Evolutionary conservation across 2,329 filamentous ascomycete species (phyloP).

Genomic region (Gaeumannomyces tritici): DNA sequence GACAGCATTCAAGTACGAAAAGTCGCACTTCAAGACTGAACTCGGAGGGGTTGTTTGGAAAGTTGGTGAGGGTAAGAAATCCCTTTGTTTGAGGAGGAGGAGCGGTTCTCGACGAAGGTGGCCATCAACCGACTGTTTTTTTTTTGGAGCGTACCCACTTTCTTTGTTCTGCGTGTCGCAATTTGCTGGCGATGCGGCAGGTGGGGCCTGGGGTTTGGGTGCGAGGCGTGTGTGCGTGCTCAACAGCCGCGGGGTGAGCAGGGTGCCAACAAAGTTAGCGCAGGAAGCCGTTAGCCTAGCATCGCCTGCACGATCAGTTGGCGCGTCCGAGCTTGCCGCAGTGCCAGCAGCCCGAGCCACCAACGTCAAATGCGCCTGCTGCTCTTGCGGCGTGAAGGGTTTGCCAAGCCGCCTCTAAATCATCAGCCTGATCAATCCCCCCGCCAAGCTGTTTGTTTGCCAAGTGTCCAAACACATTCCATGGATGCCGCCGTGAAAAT

Average conservation of each 20-base stretch:
- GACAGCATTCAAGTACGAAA: slow-evolving; percentile 49
- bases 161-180: background rate
- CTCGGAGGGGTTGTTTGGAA: background rate
- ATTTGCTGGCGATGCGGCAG: background rate
- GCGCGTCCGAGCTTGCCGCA: background rate
- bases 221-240: no score
- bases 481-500: no score
- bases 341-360: background rate
- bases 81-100: background rate
- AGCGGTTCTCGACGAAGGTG: background rate
- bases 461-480: no score
- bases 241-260: background rate
- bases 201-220: background rate
- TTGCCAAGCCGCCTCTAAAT: no score
- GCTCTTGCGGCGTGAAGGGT: background rate
- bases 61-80: background rate
- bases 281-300: background rate
- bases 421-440: no score
- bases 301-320: background rate
- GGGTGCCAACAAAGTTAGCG: background rate
- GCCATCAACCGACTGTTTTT: background rate
- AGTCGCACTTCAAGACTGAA: background rate
- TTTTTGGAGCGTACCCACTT: background rate
- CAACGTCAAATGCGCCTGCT: background rate
- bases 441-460: no score